Percentiles rank a stretch among this genome's conserved stretches.
Evolutionary conservation across 345 rosid genomes (phyloP).

Genomic region (Euphorbia tirucalli): DNA sequence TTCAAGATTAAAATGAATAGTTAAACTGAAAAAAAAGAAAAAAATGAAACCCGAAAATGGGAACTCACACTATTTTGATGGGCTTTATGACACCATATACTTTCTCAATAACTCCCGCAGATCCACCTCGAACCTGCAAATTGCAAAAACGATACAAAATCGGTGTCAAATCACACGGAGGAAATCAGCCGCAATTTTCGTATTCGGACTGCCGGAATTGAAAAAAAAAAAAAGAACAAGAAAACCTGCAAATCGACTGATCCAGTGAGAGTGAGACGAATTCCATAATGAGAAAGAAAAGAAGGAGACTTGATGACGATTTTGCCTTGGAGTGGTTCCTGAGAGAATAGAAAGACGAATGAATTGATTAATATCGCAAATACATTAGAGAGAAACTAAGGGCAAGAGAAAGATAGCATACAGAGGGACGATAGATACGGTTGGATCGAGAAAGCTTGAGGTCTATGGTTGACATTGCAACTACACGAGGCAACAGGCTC

Average conservation of each 20-base stretch:
- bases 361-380: not conserved
- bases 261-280: conserved; percentile 65
- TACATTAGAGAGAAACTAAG: not conserved
- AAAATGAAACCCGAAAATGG: not conserved
- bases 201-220: too few species aligned
- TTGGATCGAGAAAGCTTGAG: conserved; percentile 61
- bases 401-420: conserved; percentile 17
- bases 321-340: conserved; percentile 74
- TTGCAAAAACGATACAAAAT: conserved; percentile 30
- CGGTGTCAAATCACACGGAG: too few species aligned
- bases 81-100: conserved; percentile 81
- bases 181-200: too few species aligned
- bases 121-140: conserved; percentile 78
- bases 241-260: conserved; percentile 74
- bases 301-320: conserved; percentile 64
- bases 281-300: conserved; percentile 67
- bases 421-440: conserved; percentile 72
- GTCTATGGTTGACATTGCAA: conserved; percentile 33
- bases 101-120: conserved; percentile 85
- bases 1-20: not conserved
- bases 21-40: not conserved
- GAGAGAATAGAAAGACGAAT: conserved; percentile 3
- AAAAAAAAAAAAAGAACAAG: conserved; percentile 2
- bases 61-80: conserved; percentile 53
- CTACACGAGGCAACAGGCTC: not conserved